phyloP scores from a whole-genome alignment of 768 basidiomycete genomes.

The Chiua virens region DNA sequence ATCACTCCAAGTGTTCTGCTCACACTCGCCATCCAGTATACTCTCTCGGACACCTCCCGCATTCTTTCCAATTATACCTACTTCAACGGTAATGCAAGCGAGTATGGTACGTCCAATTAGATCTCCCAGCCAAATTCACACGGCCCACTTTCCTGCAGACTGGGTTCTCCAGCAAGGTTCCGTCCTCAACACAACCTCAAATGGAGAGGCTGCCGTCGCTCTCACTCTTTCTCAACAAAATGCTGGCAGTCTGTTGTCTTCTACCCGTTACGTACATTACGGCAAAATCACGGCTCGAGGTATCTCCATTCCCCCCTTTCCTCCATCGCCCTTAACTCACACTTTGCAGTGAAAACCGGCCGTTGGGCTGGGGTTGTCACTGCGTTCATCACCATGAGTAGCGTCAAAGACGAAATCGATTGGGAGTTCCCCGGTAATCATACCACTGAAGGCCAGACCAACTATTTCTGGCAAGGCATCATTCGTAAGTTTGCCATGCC shows the following conservation, averaged over 20 bases:
- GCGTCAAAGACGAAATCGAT: constrained; percentile 83
- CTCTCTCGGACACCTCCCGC: constrained; percentile 63
- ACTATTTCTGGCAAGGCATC: constrained; percentile 76
- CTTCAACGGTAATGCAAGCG: constrained; percentile 73
- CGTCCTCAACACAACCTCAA: constrained; percentile 60
- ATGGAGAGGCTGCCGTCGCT: constrained; percentile 60
- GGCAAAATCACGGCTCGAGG: constrained; percentile 68
- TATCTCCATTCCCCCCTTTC: constrained; percentile 25
- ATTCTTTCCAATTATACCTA: constrained; percentile 63
- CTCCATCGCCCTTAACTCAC: neutral
- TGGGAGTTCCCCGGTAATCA: constrained; percentile 78
- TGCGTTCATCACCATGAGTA: constrained; percentile 83
- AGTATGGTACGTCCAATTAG: constrained; percentile 49
- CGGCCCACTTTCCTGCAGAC: constrained; percentile 39
- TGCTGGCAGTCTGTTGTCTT: constrained; percentile 76
- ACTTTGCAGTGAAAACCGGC: constrained; percentile 67
- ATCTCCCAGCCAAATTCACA: neutral
- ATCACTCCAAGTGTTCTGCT: neutral
- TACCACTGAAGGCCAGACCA: constrained; percentile 70
- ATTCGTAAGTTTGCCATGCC: constrained; percentile 49
- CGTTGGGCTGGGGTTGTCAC: constrained; percentile 81
- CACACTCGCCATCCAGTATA: constrained; percentile 41
- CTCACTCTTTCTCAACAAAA: constrained; percentile 67
- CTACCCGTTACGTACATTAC: constrained; percentile 81
- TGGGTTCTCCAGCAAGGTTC: constrained; percentile 71